Conservation (phyloP, 768 basidiomycete genomes). For the Hypsizygus marmoreus region DNA sequence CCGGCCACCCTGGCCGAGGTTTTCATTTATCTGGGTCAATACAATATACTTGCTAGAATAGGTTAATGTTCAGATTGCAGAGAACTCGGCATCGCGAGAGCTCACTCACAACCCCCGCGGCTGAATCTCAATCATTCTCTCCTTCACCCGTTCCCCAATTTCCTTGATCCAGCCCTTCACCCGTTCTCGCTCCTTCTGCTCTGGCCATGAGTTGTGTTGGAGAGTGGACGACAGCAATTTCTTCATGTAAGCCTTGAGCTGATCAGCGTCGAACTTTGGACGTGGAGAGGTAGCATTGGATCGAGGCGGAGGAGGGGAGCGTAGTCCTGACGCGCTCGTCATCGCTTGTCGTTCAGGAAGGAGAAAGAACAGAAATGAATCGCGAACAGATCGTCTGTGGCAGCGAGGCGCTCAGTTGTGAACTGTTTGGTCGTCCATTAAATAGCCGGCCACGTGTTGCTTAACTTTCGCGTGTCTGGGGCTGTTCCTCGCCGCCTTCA, state of each 20-base stretch:
- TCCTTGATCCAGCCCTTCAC: slow-evolving; percentile 81
- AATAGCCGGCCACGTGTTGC: slow-evolving; percentile 21
- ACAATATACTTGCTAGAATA: slow-evolving; percentile 79
- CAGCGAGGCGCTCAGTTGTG: slow-evolving; percentile 17
- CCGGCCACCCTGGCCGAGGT: slow-evolving; percentile 84
- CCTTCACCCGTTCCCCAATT: slow-evolving; percentile 81
- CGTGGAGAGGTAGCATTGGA: slow-evolving; percentile 60
- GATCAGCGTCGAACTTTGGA: slow-evolving; percentile 71
- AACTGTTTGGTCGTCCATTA: slow-evolving; percentile 17
- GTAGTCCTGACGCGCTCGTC: slow-evolving; percentile 41
- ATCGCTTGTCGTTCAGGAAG: slow-evolving; percentile 3
- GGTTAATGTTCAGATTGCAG: slow-evolving; percentile 13
- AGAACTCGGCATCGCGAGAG: slow-evolving; percentile 9
- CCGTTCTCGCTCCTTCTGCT: slow-evolving; percentile 66
- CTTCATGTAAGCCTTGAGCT: slow-evolving; percentile 79
- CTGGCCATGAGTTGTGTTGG: slow-evolving; percentile 65
- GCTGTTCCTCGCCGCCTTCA: slow-evolving; percentile 7
- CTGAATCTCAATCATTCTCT: slow-evolving; percentile 83
- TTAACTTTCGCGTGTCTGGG: slow-evolving; percentile 8
- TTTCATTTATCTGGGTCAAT: slow-evolving; percentile 82
- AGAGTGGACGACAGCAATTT: slow-evolving; percentile 74
- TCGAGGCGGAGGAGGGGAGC: slow-evolving; percentile 63
- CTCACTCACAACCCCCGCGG: slow-evolving; percentile 77
- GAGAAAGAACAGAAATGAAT: neutral
- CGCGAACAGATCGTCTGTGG: slow-evolving; percentile 3